A percentile compares a stretch with the other conserved stretches of the same genome.
phyloP scores from a whole-genome alignment of 2,329 filamentous ascomycete species.

The Cadophora malorum region DNA sequence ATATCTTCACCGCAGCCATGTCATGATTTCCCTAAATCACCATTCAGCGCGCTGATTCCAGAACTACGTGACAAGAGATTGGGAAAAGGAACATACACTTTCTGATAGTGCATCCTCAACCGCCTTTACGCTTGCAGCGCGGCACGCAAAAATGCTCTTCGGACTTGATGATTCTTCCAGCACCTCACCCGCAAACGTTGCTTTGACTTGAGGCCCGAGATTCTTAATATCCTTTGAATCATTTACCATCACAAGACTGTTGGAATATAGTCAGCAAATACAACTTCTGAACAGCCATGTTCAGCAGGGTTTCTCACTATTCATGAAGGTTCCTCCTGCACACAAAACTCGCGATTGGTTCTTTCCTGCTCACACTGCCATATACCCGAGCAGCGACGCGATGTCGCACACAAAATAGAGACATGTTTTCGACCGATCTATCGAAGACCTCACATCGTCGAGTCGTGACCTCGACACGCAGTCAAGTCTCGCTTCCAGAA shows the following conservation, averaged over 20 bases:
- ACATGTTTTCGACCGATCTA: background rate
- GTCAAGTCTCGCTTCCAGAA: slow-evolving; percentile 5
- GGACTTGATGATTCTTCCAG: slow-evolving; percentile 15
- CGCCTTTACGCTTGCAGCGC: slow-evolving; percentile 8
- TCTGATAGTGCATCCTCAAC: background rate
- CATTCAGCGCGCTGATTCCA: background rate
- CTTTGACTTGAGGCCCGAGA: slow-evolving; percentile 10
- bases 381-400: background rate
- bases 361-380: background rate
- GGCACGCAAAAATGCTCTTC: slow-evolving; percentile 10
- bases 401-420: background rate
- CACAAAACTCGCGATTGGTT: background rate
- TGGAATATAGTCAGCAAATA: background rate
- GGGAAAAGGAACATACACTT: background rate
- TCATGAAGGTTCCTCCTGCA: slow-evolving; percentile 3
- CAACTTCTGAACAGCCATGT: too few relatives aligned
- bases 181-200: slow-evolving; percentile 14
- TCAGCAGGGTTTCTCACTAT: background rate
- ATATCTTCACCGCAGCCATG: slow-evolving; percentile 16
- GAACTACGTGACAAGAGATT: too few relatives aligned
- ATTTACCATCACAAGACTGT: slow-evolving; percentile 13
- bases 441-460: background rate
- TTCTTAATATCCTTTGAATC: background rate
- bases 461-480: background rate
- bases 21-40: slow-evolving; percentile 5